phyloP scores from a whole-genome alignment of 345 rosid species.

The Abelmoschus esculentus region DNA sequence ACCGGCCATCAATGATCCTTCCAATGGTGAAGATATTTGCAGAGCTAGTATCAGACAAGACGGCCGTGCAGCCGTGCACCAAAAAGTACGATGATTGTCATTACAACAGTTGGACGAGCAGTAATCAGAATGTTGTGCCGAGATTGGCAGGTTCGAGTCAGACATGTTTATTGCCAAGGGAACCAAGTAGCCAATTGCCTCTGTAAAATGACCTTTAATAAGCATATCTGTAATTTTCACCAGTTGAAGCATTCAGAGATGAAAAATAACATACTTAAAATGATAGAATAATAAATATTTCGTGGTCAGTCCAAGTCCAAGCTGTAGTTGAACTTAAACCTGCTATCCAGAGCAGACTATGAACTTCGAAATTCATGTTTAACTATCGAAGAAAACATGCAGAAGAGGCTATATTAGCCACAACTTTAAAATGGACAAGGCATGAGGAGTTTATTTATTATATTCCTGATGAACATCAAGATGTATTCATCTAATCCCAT shows the following conservation, averaged over 20 bases:
- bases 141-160: too few relatives aligned
- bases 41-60: too few relatives aligned
- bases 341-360: not conserved
- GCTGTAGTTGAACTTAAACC: not conserved
- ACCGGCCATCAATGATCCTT: not conserved
- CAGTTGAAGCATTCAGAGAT: not conserved
- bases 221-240: not conserved
- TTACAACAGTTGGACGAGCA: too few relatives aligned
- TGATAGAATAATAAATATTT: not conserved
- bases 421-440: not conserved
- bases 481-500: slow-evolving; percentile 47
- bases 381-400: not conserved
- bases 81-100: too few relatives aligned
- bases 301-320: not conserved
- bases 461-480: not conserved
- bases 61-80: too few relatives aligned
- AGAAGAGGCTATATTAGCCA: not conserved
- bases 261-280: not conserved
- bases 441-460: not conserved
- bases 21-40: not conserved
- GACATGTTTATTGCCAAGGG: too few relatives aligned
- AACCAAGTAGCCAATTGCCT: too few relatives aligned
- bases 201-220: too few relatives aligned
- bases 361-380: not conserved
- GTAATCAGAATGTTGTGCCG: too few relatives aligned